These are phyloP conservation scores for Guadua angustifolia DNA, from an alignment of 176 grass and related monocot genomes.

Conservation along the genomic window DNA sequence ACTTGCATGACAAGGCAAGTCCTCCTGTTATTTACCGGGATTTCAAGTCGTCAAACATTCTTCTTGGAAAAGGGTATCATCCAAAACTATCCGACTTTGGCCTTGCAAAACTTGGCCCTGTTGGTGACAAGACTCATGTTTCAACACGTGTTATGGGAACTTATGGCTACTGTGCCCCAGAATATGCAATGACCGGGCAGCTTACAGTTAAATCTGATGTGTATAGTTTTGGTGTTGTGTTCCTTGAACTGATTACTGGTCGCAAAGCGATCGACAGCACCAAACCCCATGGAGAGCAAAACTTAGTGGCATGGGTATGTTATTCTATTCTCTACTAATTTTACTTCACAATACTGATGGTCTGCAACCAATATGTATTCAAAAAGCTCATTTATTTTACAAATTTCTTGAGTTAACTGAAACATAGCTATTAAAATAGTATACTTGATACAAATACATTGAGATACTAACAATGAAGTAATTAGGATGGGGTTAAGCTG, in stretches of 20 bases:
- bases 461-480: slow-evolving; percentile 25
- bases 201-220: slow-evolving; percentile 91
- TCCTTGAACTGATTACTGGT: slow-evolving; percentile 89
- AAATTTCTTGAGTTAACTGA: not conserved
- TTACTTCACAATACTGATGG: slow-evolving; percentile 25
- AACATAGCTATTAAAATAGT: slow-evolving; percentile 7
- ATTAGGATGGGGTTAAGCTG: slow-evolving; percentile 22
- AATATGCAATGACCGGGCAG: slow-evolving; percentile 93
- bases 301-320: slow-evolving; percentile 89
- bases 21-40: slow-evolving; percentile 90
- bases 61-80: slow-evolving; percentile 73
- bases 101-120: slow-evolving; percentile 88
- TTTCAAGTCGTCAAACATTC: slow-evolving; percentile 96
- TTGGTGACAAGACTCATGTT: slow-evolving; percentile 93
- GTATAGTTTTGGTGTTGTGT: slow-evolving; percentile 92
- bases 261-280: slow-evolving; percentile 90
- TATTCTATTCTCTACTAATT: slow-evolving; percentile 35
- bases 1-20: slow-evolving; percentile 87
- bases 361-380: not conserved
- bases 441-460: not conserved
- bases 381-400: slow-evolving; percentile 4
- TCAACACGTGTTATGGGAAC: slow-evolving; percentile 94
- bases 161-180: slow-evolving; percentile 90
- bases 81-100: slow-evolving; percentile 91
- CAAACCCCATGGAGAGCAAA: slow-evolving; percentile 70